phyloP scores from a whole-genome alignment of 345 rosid species.

The Euphorbia lathyris region DNA sequence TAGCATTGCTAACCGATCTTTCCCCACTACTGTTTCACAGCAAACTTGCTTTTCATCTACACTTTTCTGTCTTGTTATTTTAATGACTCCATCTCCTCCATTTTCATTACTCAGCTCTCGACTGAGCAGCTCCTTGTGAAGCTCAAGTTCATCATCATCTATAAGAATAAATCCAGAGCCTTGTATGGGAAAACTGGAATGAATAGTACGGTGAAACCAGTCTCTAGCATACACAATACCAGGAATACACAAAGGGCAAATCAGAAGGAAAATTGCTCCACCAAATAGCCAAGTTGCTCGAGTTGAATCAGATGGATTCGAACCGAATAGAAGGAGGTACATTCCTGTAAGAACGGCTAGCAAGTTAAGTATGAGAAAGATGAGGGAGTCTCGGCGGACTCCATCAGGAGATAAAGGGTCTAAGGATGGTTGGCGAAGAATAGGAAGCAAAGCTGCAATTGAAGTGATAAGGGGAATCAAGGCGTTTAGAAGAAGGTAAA shows the following conservation, averaged over 20 bases:
- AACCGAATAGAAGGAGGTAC: conserved; percentile 68
- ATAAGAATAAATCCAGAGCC: conserved; percentile 76
- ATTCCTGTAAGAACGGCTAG: conserved; percentile 71
- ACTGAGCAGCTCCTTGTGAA: conserved; percentile 60
- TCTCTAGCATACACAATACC: conserved; percentile 70
- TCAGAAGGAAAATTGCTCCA: conserved; percentile 76
- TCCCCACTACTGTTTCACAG: conserved; percentile 47
- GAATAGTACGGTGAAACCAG: conserved; percentile 62
- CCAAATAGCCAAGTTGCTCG: conserved; percentile 50
- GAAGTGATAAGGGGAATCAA: conserved; percentile 63
- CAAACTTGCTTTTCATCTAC: conserved; percentile 33
- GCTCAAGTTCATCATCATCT: conserved; percentile 80
- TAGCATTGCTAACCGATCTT: conserved; percentile 54
- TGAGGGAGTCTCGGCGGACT: conserved; percentile 62
- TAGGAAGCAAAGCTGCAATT: conserved; percentile 58
- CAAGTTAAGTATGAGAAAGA: conserved; percentile 66
- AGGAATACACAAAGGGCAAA: conserved; percentile 69
- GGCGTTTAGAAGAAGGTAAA: conserved; percentile 81
- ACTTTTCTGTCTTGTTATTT: conserved; percentile 24
- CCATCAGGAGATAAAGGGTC: conserved; percentile 71
- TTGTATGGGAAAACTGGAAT: conserved; percentile 55
- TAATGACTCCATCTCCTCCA: conserved; percentile 25
- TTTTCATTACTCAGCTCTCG: conserved; percentile 45
- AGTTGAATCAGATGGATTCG: conserved; percentile 30
- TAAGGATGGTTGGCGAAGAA: conserved; percentile 78